Evolutionary conservation across 768 basidiomycete genomes (phyloP), one percentile per base, ranked within the genome.

Genomic region (Mycena amicta): DNA sequence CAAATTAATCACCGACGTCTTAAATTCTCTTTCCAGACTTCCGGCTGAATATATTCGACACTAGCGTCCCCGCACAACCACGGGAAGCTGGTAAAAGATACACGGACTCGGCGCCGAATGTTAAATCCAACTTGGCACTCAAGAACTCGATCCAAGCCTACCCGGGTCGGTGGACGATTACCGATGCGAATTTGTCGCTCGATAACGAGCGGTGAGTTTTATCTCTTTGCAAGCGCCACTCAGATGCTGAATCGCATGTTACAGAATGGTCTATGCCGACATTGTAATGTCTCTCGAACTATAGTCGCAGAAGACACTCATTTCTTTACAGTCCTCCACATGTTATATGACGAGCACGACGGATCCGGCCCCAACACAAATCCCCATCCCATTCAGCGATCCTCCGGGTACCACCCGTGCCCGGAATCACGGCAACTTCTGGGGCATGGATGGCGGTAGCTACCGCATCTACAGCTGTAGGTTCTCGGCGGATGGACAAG

Each of bases 401-500:
- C 73, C 79, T 55, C 62, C 43, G 3, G 30, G 26, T 40, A 55
- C 55, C 33, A 29, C 4, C 22, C 50, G 50, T 69, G 71, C 70
- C 54, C 66, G 82, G 65, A 63, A 62, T 59, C 63, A 57, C 23
- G n/a, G n/a, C n/a, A 72, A 68, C 18, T 61, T 72, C n/a, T 77
- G 75, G 68, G 72, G 71, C 22, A 68, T 67, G 18, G 75, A 76
- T 27, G 72, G 78, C 5, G 82, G 83, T 33, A 74, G 78, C 16
- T 88, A 86, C 57, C 85, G 90, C 49, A 91, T 98, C 53, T 99
- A 92, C 88, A 93, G 92, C 61, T 94, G 96, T 69, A 85, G 92
- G 41, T 98, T 98, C 71, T 98, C 95, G 31, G 93, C 95, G 5
- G 96, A 98, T 66, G 95, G 94, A 1, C 92, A 90, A 47, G 97